Conservation (phyloP, 441 rosid species). For the Gossypium davidsonii region DNA sequence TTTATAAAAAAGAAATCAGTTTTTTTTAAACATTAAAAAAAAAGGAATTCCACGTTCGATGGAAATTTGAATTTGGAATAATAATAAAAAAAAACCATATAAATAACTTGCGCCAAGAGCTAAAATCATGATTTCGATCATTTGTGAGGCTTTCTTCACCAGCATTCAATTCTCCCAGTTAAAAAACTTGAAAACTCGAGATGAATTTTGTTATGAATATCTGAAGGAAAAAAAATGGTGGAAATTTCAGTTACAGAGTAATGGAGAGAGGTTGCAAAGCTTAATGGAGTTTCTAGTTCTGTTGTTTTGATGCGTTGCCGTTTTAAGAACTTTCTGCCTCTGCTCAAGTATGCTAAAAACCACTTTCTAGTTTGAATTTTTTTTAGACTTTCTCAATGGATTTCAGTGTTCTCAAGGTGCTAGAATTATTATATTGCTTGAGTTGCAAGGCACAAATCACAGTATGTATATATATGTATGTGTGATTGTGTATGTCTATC, state of each 20-base stretch:
- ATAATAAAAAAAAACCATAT: not conserved
- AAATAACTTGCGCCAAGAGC: not conserved
- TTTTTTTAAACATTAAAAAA: not conserved
- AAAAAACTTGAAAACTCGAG: too few species aligned
- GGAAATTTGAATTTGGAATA: not conserved
- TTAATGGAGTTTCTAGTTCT: too few species aligned
- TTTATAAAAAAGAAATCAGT: not conserved
- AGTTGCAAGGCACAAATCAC: not conserved
- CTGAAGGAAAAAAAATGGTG: too few species aligned
- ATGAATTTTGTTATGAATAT: too few species aligned
- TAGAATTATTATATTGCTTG: not conserved
- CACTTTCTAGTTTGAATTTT: not conserved
- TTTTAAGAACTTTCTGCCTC: not conserved
- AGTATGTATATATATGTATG: not conserved
- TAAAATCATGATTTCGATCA: not conserved
- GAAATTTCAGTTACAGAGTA: too few species aligned
- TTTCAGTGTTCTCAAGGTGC: not conserved
- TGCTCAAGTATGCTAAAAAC: not conserved
- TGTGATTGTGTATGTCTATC: not conserved
- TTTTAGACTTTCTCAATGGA: not conserved
- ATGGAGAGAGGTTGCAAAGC: too few species aligned
- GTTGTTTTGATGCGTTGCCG: not conserved
- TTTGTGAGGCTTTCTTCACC: not conserved
- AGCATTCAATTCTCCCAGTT: not conserved
- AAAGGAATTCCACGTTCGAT: too few species aligned